phyloP scores from a whole-genome alignment of 2,329 filamentous ascomycete species.

The Phoma sp. region DNA sequence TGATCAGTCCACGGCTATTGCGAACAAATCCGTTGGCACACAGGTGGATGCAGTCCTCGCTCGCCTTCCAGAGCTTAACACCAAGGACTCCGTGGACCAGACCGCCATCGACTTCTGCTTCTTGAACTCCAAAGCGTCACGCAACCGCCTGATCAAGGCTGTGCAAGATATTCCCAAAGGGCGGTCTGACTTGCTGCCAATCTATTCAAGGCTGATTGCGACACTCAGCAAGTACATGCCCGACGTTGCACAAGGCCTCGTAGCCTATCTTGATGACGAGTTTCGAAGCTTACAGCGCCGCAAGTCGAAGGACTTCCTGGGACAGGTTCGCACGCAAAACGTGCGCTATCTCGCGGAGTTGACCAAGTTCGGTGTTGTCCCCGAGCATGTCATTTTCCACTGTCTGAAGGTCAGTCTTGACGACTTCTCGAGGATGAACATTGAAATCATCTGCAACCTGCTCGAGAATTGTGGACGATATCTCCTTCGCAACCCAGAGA shows the following conservation, averaged over 20 bases:
- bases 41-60: conserved; percentile 91
- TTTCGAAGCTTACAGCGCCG: conserved; percentile 95
- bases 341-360: conserved; percentile 97
- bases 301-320: conserved; percentile 96
- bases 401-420: conserved; percentile 97
- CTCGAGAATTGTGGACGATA: conserved; percentile 97
- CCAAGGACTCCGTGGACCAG: conserved; percentile 89
- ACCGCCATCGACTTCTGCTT: conserved; percentile 97
- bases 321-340: conserved; percentile 90
- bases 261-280: conserved; percentile 92
- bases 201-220: conserved; percentile 90
- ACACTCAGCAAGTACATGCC: conserved; percentile 93
- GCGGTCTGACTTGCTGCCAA: conserved; percentile 85
- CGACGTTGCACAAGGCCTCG: conserved; percentile 89
- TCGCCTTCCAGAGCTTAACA: conserved; percentile 87
- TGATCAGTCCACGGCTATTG: conserved; percentile 90
- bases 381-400: conserved; percentile 98
- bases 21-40: conserved; percentile 95
- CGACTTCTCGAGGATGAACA: conserved; percentile 98
- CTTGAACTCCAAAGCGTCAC: conserved; percentile 95
- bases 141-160: conserved; percentile 90
- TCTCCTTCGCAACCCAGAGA: conserved; percentile 88
- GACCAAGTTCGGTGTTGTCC: conserved; percentile 97
- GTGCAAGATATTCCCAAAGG: conserved; percentile 95
- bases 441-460: conserved; percentile 95